Conservation (phyloP, 495 filamentous ascomycete genomes). For the Daldinia bambusicola region DNA sequence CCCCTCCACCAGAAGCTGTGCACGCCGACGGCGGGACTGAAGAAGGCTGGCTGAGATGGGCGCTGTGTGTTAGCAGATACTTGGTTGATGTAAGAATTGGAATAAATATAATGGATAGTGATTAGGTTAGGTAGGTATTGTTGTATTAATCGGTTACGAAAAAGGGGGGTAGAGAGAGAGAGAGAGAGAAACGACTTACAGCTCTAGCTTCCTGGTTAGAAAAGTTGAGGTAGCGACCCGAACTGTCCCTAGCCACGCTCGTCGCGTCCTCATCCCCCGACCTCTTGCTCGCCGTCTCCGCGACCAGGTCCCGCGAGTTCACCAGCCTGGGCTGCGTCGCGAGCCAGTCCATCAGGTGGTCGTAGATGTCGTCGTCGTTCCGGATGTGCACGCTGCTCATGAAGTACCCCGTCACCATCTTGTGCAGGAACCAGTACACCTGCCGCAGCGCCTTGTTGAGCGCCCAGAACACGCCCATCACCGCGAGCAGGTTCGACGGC, state of each 20-base stretch:
- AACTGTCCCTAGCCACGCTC: conserved; percentile 48
- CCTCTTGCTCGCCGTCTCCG: conserved; percentile 64
- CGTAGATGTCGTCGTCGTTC: conserved; percentile 68
- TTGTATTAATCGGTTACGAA: no score
- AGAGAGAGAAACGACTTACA: conserved; percentile 33
- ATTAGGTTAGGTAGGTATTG: no score
- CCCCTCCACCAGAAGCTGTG: conserved; percentile 57
- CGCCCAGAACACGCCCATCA: conserved; percentile 53
- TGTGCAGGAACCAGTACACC: conserved; percentile 40
- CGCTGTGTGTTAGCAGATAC: conserved; percentile 17
- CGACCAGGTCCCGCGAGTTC: conserved; percentile 65
- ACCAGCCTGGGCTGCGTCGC: conserved; percentile 63
- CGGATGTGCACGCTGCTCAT: conserved; percentile 66
- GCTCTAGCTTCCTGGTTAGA: conserved; percentile 55
- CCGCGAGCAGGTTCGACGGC: conserved; percentile 50
- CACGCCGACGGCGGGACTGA: conserved; percentile 53
- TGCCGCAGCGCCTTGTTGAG: conserved; percentile 50
- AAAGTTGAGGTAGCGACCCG: conserved; percentile 56
- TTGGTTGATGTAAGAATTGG: background rate
- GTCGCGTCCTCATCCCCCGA: conserved; percentile 60
- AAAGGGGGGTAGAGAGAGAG: no score
- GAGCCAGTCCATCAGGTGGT: conserved; percentile 69
- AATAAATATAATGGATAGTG: no score
- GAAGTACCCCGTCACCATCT: conserved; percentile 56
- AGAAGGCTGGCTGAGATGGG: conserved; percentile 42